A percentile compares a stretch with the other conserved stretches of the same genome.
Conservation (phyloP, 2,329 filamentous ascomycete genomes). For the Botryosphaeria agaves region DNA sequence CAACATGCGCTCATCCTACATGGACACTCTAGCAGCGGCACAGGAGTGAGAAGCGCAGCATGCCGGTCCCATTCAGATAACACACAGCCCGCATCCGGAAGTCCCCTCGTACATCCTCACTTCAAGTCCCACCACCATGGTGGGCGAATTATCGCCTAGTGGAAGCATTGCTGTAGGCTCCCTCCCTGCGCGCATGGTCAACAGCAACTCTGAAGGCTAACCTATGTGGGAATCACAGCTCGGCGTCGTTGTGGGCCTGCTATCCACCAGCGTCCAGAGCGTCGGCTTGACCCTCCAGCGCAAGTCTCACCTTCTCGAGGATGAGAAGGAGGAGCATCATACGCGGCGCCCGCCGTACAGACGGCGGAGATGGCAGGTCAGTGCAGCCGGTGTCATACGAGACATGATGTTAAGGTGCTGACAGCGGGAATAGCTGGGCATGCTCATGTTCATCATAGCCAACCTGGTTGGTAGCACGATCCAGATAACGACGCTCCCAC, state of each 20-base stretch:
- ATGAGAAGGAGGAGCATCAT: slow-evolving; percentile 71
- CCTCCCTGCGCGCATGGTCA: no score
- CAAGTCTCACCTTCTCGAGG: slow-evolving; percentile 95
- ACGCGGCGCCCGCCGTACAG: slow-evolving; percentile 73
- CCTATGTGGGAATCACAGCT: neutral
- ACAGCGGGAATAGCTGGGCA: slow-evolving; percentile 43
- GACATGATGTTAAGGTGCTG: slow-evolving; percentile 4
- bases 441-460: slow-evolving; percentile 91
- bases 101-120: neutral
- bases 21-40: no score
- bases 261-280: slow-evolving; percentile 90
- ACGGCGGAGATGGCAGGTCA: slow-evolving; percentile 74
- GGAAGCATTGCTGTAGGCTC: slow-evolving; percentile 2
- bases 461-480: slow-evolving; percentile 92
- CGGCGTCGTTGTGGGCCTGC: slow-evolving; percentile 78
- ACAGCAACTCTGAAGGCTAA: no score
- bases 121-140: neutral
- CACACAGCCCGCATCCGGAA: neutral
- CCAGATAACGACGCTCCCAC: slow-evolving; percentile 87
- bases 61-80: slow-evolving; percentile 1
- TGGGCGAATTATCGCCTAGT: slow-evolving; percentile 2
- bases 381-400: slow-evolving; percentile 2
- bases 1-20: no score
- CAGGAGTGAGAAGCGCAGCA: no score
- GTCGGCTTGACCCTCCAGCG: slow-evolving; percentile 89